Evolutionary conservation across 176 grass and related monocot genomes (phyloP), one percentile per base, ranked within the genome.

Genomic region (Triticum urartu): DNA sequence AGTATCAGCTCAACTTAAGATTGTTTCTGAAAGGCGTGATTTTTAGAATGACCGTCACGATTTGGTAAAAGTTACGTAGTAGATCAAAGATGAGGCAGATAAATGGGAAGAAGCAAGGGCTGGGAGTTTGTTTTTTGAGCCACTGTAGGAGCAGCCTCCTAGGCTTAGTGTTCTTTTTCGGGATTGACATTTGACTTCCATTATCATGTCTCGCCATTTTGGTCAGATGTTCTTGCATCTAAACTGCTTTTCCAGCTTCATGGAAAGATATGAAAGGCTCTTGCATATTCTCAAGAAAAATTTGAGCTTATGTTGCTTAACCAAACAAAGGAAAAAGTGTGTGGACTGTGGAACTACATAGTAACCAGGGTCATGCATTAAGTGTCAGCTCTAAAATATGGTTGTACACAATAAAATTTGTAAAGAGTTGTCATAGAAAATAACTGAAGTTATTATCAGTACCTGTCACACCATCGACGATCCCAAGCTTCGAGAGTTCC

Each of bases 401-500:
- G 59, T 76, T 24, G 65, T 80, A 82, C 35, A 90, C 34, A 66
- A 68, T 59, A 75, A 72, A 74, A 21, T 32, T 40, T 12, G 50
- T 75, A 79, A 38, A 3, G 73, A 2, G 30, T 36, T 0, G 43
- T 74, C n/a, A 13, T 34, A 59, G 39, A 17, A 62, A 79, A 22
- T 60, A 79, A 65, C 30, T 75, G 20, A 65, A 78, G 50, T 47
- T 61, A 18, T 83, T 76, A 90, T 92, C 4, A 45, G 33, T 94
- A 98, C 96, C 96, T 86, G 84, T 91, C 65, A 90, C 79, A 33
- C 91, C 90, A 86, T 98, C 90, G 38, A 83, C 79, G 48, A 98
- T 89, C 24, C 96, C 96, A 81, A 98, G 86, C 86, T 95, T 95
- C 5, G 68, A 50, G 33, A 98, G 90, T 90, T 98, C 96, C 82